Conservation (phyloP, 2,329 filamentous ascomycete genomes). For the Pseudonectria buxi region DNA sequence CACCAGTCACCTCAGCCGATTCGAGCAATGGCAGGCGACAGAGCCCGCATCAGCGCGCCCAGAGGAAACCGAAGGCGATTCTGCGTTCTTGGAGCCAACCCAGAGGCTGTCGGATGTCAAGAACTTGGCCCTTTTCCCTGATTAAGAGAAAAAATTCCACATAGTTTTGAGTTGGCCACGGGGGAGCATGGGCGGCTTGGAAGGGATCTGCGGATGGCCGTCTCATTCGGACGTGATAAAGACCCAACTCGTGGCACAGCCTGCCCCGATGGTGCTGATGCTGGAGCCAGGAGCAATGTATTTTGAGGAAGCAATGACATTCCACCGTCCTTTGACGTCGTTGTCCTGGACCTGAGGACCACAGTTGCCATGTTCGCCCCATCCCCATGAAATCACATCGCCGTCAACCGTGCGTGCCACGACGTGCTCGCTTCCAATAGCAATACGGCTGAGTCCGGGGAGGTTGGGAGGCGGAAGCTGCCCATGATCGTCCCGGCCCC, state of each 20-base stretch:
- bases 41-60: conserved; percentile 14
- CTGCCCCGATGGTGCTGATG: conserved; percentile 65
- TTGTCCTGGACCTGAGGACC: conserved; percentile 59
- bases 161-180: too few species aligned
- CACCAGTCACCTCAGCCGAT: conserved; percentile 36
- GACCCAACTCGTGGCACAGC: conserved; percentile 86
- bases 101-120: conserved; percentile 65
- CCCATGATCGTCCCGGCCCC: conserved; percentile 82
- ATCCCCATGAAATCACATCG: conserved; percentile 80
- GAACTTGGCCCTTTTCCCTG: conserved; percentile 37
- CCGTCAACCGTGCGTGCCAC: conserved; percentile 60
- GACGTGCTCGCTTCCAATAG: conserved; percentile 85
- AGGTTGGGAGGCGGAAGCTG: conserved; percentile 63
- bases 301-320: conserved; percentile 54
- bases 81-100: conserved; percentile 56
- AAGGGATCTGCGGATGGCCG: conserved; percentile 5
- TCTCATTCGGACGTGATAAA: conserved; percentile 20
- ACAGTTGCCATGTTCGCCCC: conserved; percentile 97
- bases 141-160: conserved; percentile 23
- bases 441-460: conserved; percentile 55
- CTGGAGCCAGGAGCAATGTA: conserved; percentile 43
- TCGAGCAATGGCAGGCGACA: conserved; percentile 19
- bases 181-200: conserved; percentile 1
- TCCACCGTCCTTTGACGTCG: conserved; percentile 64
- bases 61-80: conserved; percentile 20